phyloP scores from a whole-genome alignment of 768 basidiomycete species.

The Termitomyces sp. region DNA sequence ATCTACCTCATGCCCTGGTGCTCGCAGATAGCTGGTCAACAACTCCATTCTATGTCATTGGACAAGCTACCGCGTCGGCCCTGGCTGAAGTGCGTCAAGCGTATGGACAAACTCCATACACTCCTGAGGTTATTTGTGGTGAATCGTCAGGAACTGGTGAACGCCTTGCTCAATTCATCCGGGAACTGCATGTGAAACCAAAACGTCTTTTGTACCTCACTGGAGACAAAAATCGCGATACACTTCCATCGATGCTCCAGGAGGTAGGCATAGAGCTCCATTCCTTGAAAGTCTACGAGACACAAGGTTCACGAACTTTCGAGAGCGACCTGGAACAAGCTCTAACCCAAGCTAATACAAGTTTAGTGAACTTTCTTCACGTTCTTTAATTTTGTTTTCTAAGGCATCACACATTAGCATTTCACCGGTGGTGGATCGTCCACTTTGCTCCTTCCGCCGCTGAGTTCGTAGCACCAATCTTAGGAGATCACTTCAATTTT shows the following conservation, averaged over 20 bases:
- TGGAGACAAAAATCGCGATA: constrained; percentile 85
- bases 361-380: constrained; percentile 8
- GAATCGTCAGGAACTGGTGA: constrained; percentile 65
- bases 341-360: constrained; percentile 22
- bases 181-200: constrained; percentile 28
- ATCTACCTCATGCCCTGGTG: constrained; percentile 1
- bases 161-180: constrained; percentile 61
- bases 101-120: constrained; percentile 19
- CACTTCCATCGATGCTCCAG: constrained; percentile 47
- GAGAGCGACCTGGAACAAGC: constrained; percentile 35
- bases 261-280: constrained; percentile 42
- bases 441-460: constrained; percentile 77
- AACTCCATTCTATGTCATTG: constrained; percentile 79
- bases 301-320: constrained; percentile 53
- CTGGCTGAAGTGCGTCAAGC: constrained; percentile 33
- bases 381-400: neutral
- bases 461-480: constrained; percentile 46
- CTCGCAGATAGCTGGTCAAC: constrained; percentile 44
- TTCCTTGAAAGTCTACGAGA: constrained; percentile 67
- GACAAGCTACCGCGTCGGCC: constrained; percentile 54
- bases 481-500: constrained; percentile 45
- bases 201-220: constrained; percentile 66
- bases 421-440: constrained; percentile 59
- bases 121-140: constrained; percentile 33
- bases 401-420: constrained; percentile 13